These are phyloP conservation scores for Arachis hypogaea DNA, from an alignment of 306 rosid genomes.

Conservation along the genomic window DNA sequence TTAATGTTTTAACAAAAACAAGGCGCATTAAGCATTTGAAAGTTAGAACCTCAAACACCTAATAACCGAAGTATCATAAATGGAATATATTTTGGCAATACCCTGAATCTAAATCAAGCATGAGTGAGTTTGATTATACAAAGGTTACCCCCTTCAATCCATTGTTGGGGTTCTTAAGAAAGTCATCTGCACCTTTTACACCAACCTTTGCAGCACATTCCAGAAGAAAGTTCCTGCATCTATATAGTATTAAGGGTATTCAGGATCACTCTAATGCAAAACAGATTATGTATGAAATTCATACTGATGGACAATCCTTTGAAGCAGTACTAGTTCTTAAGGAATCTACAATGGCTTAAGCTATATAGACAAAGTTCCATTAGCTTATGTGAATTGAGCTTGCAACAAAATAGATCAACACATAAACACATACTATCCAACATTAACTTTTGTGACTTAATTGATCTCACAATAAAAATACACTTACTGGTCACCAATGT, in stretches of 20 bases:
- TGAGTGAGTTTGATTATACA: slow-evolving; percentile 21
- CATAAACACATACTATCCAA: background rate
- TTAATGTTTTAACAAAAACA: background rate
- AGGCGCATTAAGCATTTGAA: slow-evolving; percentile 16
- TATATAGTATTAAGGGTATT: slow-evolving; percentile 37
- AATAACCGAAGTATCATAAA: slow-evolving; percentile 4
- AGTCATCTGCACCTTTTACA: slow-evolving; percentile 82
- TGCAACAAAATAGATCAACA: background rate
- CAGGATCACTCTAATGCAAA: background rate
- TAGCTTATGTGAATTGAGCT: background rate
- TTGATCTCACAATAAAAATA: background rate
- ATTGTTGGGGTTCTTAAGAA: slow-evolving; percentile 71
- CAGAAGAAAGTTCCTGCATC: slow-evolving; percentile 78
- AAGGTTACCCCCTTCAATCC: slow-evolving; percentile 74
- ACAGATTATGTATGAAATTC: slow-evolving; percentile 16
- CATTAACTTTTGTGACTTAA: background rate
- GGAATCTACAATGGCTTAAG: slow-evolving; percentile 11
- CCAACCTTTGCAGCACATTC: slow-evolving; percentile 79
- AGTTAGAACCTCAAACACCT: slow-evolving; percentile 7
- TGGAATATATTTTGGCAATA: slow-evolving; percentile 1
- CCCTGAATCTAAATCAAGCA: slow-evolving; percentile 20
- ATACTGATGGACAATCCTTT: background rate
- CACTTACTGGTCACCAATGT: slow-evolving; percentile 79
- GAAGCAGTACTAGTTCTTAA: background rate
- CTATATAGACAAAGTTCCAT: background rate